Evolutionary conservation across 495 filamentous ascomycete species (phyloP), one percentile per base, ranked within the genome.

Genomic region (Penicillium dipodomyicola): DNA sequence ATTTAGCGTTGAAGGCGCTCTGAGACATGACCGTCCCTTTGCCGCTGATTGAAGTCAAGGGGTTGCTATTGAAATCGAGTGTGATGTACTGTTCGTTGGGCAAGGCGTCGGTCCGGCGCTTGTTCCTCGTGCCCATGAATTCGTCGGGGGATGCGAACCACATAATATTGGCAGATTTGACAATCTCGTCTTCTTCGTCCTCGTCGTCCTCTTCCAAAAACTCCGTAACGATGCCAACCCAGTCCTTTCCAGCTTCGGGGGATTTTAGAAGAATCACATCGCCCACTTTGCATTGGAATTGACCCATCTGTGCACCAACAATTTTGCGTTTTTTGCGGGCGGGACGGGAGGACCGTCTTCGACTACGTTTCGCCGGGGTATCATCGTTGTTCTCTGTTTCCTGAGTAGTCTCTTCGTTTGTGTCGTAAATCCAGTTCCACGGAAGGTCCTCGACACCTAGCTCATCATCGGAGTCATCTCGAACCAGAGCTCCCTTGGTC

Each of bases 81-180:
- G 92, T 95, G 41, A 97, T 83, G 65, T 97, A 99, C 19, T 96
- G 80, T 72, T 99, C 94, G 63, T 96, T 95, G 76, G 84, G 82
- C 46, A 96, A 63, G 40, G 82, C 91, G 73, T 98, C 94, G 15
- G 77, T 80, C 65, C 91, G 78, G 77, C 91, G 93, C 77, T 91
- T 95, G 63, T 86, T 82, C 64, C 86, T 86, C 84, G 63, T 86
- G 11, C 72, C 74, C 64, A 76, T 80, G 57, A 97, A 91, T 73
- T 97, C 94, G 59, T 88, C 88, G 59, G 92, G 85, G 2, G 90
- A 90, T 11, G 88, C 91, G 63, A 97, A 96, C 94, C 94, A 98
- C 79, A 87, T 81, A 67, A 96, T 90, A 59, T 87, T 85, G 45
- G 87, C 89, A 5, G 82, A 80, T 67, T 82, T 79, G 61, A 78